Evolutionary conservation across 2,329 filamentous ascomycete species (phyloP).

Genomic region (Stemphylium lycopersici): DNA sequence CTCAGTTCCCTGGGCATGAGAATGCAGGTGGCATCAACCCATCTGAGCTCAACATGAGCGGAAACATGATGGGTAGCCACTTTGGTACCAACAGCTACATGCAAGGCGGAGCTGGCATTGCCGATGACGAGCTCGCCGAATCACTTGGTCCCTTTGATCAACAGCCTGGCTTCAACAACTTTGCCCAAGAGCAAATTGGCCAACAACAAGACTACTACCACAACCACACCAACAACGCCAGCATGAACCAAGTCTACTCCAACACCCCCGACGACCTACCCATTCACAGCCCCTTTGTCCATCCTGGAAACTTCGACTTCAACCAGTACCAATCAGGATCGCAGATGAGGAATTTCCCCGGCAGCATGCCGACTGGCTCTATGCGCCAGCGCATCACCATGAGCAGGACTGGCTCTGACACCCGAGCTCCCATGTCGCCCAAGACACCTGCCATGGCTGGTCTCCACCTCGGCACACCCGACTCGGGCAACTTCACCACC

Average conservation of each 20-base stretch:
- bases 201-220: slow-evolving; percentile 62
- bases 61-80: slow-evolving; percentile 62
- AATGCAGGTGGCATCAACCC: slow-evolving; percentile 70
- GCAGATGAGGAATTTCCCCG: slow-evolving; percentile 55
- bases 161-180: slow-evolving; percentile 54
- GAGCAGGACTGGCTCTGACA: slow-evolving; percentile 70
- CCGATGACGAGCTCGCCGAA: slow-evolving; percentile 87
- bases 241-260: slow-evolving; percentile 78
- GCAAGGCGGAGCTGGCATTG: slow-evolving; percentile 77
- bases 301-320: slow-evolving; percentile 72
- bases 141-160: slow-evolving; percentile 62
- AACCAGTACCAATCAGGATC: slow-evolving; percentile 74
- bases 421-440: slow-evolving; percentile 80
- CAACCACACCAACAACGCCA: slow-evolving; percentile 57
- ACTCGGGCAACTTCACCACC: slow-evolving; percentile 73
- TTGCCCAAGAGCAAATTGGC: slow-evolving; percentile 61
- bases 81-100: slow-evolving; percentile 73
- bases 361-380: slow-evolving; percentile 41
- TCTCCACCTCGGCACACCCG: slow-evolving; percentile 73
- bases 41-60: slow-evolving; percentile 78
- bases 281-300: slow-evolving; percentile 87
- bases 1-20: slow-evolving; percentile 54
- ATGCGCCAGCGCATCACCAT: slow-evolving; percentile 50
- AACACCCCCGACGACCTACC: slow-evolving; percentile 91
- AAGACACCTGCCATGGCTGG: slow-evolving; percentile 80